Percentiles rank a stretch among this genome's conserved stretches.
These are phyloP conservation scores for Coemansia sp. DNA, from an alignment of 192 early-diverging fungal genomes.

Conservation along the genomic window DNA sequence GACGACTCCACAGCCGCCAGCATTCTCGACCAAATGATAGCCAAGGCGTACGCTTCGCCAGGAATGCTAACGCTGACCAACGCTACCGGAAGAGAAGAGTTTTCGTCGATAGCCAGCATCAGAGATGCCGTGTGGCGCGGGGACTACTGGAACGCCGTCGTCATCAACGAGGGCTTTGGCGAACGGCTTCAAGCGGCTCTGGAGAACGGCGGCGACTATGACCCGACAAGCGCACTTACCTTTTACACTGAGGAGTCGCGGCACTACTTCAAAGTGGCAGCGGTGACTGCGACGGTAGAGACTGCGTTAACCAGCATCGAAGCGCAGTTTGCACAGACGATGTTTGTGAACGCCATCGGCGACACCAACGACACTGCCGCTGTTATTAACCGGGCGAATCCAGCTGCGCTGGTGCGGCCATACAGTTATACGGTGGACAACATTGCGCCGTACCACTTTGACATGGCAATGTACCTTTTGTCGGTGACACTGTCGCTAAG, in stretches of 20 bases:
- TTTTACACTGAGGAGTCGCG: conserved; percentile 45
- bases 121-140: conserved; percentile 43
- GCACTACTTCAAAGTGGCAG: conserved; percentile 41
- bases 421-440: conserved; percentile 43
- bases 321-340: conserved; percentile 22
- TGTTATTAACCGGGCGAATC: conserved; percentile 28
- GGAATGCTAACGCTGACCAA: conserved; percentile 19
- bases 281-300: conserved; percentile 11
- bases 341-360: conserved; percentile 14
- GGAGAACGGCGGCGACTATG: conserved; percentile 24
- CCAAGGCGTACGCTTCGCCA: conserved; percentile 15
- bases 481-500: conserved; percentile 46
- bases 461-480: conserved; percentile 48
- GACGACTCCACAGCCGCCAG: conserved; percentile 23
- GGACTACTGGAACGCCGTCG: conserved; percentile 36
- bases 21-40: conserved; percentile 22
- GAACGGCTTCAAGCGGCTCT: conserved; percentile 22
- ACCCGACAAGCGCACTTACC: conserved; percentile 27
- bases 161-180: conserved; percentile 51
- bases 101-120: conserved; percentile 9
- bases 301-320: conserved; percentile 23
- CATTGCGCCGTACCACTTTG: conserved; percentile 49
- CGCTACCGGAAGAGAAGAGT: conserved; percentile 14
- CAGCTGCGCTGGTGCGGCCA: conserved; percentile 35
- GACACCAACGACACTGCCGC: conserved; percentile 5